Base-by-base conservation (phyloP, 148 eudicot genomes). In the Chenopodium berlandieri region DNA sequence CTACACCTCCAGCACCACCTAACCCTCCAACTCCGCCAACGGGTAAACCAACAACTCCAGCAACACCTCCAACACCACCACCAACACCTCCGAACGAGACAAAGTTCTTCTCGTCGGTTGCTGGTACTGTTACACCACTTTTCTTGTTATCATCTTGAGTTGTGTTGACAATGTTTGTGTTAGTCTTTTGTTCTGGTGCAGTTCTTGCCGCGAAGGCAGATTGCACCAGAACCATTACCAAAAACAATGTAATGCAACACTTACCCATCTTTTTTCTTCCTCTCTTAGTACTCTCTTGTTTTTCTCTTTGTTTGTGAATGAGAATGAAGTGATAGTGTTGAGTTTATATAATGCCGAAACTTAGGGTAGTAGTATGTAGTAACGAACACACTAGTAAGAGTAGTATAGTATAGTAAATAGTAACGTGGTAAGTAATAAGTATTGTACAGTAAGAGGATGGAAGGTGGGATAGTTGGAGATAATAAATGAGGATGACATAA, bases 1-100 rank as follows among this genome's bases (percentile, higher is more conserved):
- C 83, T 20, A 66, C 7, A 9, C 83, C 83, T 22, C 80, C 80
- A 2, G 71, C 76, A 25, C 83, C 79, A 14, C 84, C 82, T 23
- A 62, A 2, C 27, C 75, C 75, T 3, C 50, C 17, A 27, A 74
- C 63, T 6, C 77, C 76, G 3, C 34, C 63, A 50, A 27, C 31
- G 47, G 62, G 62, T 56, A 56, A 19, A 4, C 66, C 66, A 4
- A 74, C 17, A 27, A 74, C 63, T 0, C 77, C 77, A 17, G 63
- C 77, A 50, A 14, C 50, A 25, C 80, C 79, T 12, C 79, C 79
- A 40, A 44, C 22, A 60, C 34, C 81, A 13, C 81, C 80, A 7
- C 81, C 81, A n/a, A 72, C 27, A 0, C 81, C 84, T 2, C 68
- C 79, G 40, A 82, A 82, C 0, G 52, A 40, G 2, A 82, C 19